Conservation (phyloP, 768 basidiomycete species). For the Flagelloscypha sp. region DNA sequence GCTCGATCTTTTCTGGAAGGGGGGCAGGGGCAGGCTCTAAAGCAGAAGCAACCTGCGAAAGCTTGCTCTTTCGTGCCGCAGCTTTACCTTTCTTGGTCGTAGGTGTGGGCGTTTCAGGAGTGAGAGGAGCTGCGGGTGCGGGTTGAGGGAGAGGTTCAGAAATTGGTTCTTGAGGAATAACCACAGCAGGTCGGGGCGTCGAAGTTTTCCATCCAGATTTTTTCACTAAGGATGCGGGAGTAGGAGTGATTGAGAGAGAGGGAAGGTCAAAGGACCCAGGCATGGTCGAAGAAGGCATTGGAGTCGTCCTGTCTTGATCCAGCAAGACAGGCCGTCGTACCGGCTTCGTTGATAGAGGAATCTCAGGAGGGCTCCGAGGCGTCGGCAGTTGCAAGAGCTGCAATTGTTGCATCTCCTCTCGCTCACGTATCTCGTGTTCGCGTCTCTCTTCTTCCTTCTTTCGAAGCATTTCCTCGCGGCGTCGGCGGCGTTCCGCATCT, state of each 20-base stretch:
- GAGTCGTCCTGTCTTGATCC: neutral
- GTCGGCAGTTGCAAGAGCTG: slow-evolving; percentile 4
- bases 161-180: neutral
- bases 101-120: slow-evolving; percentile 4
- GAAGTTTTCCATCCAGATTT: neutral
- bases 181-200: neutral
- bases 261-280: neutral
- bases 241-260: neutral
- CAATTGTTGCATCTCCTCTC: slow-evolving; percentile 5
- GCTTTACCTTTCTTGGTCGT: no score
- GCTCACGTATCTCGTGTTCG: neutral
- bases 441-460: slow-evolving; percentile 8
- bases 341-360: slow-evolving; percentile 1
- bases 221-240: neutral
- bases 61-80: no score
- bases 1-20: no score
- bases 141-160: neutral
- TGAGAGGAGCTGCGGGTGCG: neutral
- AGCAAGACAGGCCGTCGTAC: neutral
- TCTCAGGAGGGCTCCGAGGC: neutral
- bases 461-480: slow-evolving; percentile 22
- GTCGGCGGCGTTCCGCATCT: slow-evolving; percentile 27
- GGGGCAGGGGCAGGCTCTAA: no score
- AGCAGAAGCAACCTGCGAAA: no score
- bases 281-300: neutral